Percentiles rank a stretch among this genome's conserved stretches.
Conservation (phyloP, 2,329 filamentous ascomycete species). For the Phoma sp. region DNA sequence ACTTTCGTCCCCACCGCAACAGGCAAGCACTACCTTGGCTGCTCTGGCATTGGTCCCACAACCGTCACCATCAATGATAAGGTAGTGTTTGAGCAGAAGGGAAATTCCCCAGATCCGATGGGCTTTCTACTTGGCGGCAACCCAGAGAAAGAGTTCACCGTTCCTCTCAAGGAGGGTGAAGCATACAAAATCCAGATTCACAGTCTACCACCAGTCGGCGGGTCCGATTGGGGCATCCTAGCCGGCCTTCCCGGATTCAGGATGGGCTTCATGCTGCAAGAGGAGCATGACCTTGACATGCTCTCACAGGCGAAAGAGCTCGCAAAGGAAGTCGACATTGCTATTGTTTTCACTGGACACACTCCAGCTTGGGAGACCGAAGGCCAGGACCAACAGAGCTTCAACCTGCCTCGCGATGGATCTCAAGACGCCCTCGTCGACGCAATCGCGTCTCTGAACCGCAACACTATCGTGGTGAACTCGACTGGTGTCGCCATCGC, state of each 20-base stretch:
- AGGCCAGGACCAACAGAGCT: slow-evolving; percentile 66
- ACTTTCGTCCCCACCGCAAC: slow-evolving; percentile 35
- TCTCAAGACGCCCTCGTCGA: slow-evolving; percentile 69
- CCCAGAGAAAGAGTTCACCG: slow-evolving; percentile 66
- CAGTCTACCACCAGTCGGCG: slow-evolving; percentile 64
- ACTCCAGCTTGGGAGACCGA: slow-evolving; percentile 56
- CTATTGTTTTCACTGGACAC: slow-evolving; percentile 46
- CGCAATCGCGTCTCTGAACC: slow-evolving; percentile 70
- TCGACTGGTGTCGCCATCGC: slow-evolving; percentile 78
- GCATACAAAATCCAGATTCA: slow-evolving; percentile 66
- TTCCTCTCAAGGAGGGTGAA: slow-evolving; percentile 65
- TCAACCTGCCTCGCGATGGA: slow-evolving; percentile 62
- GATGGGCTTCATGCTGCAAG: slow-evolving; percentile 43
- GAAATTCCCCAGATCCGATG: slow-evolving; percentile 66
- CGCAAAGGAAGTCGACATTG: slow-evolving; percentile 38
- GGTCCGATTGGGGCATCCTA: slow-evolving; percentile 51
- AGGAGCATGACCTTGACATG: slow-evolving; percentile 41
- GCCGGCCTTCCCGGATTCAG: slow-evolving; percentile 42
- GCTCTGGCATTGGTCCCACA: slow-evolving; percentile 46
- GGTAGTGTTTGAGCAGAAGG: slow-evolving; percentile 40
- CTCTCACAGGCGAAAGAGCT: slow-evolving; percentile 33
- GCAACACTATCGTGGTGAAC: slow-evolving; percentile 75
- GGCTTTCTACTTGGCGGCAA: slow-evolving; percentile 72
- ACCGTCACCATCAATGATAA: slow-evolving; percentile 37
- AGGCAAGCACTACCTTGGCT: slow-evolving; percentile 43